Evolutionary conservation across 1,139 yeast genomes (phyloP).

Genomic region (Yamadazyma buinensis): DNA sequence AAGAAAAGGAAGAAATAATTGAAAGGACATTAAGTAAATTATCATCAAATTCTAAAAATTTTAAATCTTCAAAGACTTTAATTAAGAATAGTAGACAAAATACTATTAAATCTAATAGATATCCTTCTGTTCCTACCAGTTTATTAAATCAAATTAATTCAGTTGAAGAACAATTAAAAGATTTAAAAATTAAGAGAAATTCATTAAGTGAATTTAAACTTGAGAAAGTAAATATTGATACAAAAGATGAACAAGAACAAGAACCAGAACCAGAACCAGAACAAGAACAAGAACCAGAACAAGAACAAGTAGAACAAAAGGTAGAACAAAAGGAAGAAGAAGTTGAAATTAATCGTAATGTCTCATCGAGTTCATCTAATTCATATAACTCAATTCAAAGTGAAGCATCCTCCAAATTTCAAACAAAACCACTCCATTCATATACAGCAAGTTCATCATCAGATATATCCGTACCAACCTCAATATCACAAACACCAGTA

Average conservation of each 20-base stretch:
- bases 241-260: background rate
- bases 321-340: constrained; percentile 1
- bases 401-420: constrained; percentile 33
- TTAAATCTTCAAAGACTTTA: constrained; percentile 20
- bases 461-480: constrained; percentile 5
- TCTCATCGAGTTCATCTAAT: constrained; percentile 26
- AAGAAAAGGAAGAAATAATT: constrained; percentile 1
- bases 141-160: constrained; percentile 7
- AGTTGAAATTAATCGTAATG: constrained; percentile 15
- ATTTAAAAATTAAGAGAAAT: constrained; percentile 13
- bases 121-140: constrained; percentile 32
- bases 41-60: constrained; percentile 5
- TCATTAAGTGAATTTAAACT: constrained; percentile 29
- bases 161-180: constrained; percentile 5
- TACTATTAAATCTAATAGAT: constrained; percentile 34
- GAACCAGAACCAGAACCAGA: background rate
- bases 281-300: background rate
- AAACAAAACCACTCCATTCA: constrained; percentile 16
- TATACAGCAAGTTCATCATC: background rate
- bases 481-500: too few relatives aligned
- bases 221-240: constrained; percentile 8
- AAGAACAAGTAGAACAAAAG: constrained; percentile 1
- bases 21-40: constrained; percentile 2
- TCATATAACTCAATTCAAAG: constrained; percentile 39
- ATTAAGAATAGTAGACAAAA: constrained; percentile 30